These are phyloP conservation scores for Diaporthe batatas DNA, from an alignment of 2,329 filamentous ascomycete genomes.

Conservation along the genomic window DNA sequence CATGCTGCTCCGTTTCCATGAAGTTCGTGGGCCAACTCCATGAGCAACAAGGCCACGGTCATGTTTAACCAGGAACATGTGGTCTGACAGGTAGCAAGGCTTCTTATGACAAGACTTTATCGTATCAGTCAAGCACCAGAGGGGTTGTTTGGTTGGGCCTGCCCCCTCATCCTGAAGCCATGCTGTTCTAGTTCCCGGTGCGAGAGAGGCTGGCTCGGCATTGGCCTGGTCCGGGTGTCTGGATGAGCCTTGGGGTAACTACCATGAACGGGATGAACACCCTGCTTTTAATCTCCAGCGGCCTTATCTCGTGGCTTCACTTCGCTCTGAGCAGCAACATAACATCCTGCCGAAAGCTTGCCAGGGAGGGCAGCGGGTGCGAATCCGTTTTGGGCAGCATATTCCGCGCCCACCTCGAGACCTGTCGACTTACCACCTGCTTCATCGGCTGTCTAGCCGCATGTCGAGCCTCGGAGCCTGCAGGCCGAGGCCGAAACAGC, in stretches of 20 bases:
- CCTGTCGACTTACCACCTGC: neutral
- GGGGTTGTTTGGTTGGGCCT: neutral
- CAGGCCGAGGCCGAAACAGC: constrained; percentile 16
- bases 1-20: neutral
- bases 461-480: constrained; percentile 20
- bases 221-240: neutral
- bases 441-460: constrained; percentile 15
- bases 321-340: constrained; percentile 9
- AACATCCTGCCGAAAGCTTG: constrained; percentile 17
- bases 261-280: constrained; percentile 5
- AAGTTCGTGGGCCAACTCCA: neutral
- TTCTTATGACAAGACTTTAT: constrained; percentile 8
- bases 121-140: neutral
- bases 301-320: constrained; percentile 11
- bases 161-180: constrained; percentile 8
- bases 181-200: neutral
- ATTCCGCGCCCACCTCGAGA: neutral
- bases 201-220: neutral
- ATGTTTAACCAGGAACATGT: neutral
- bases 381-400: constrained; percentile 4
- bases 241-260: constrained; percentile 16
- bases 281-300: constrained; percentile 2
- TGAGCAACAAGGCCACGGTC: neutral
- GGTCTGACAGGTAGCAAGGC: neutral
- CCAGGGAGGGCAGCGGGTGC: constrained; percentile 6